A percentile compares a stretch with the other conserved stretches of the same genome.
These are phyloP conservation scores for Candida chauliodis DNA, from an alignment of 805 yeast species.

Conservation along the genomic window DNA sequence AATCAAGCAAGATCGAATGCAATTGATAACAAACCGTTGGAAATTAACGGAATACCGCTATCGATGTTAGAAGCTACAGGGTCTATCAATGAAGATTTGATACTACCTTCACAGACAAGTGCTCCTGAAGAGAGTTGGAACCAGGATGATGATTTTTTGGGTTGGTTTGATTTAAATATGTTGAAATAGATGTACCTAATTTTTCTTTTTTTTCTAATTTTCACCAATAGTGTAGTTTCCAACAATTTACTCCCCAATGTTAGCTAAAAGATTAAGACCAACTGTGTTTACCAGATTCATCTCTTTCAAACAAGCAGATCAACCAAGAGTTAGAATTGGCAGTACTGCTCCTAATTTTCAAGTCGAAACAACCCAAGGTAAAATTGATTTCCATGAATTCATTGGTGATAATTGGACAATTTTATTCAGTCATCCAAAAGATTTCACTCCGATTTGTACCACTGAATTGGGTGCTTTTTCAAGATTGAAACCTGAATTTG, in stretches of 20 bases:
- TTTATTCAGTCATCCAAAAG: slow-evolving; percentile 73
- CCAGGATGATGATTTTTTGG: slow-evolving; percentile 79
- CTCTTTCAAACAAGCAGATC: slow-evolving; percentile 34
- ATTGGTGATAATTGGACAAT: slow-evolving; percentile 62
- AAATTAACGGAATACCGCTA: slow-evolving; percentile 66
- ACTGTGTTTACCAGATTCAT: slow-evolving; percentile 15
- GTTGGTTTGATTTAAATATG: slow-evolving; percentile 83
- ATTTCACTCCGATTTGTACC: slow-evolving; percentile 77
- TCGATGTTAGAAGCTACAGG: slow-evolving; percentile 80
- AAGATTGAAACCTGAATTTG: slow-evolving; percentile 65
- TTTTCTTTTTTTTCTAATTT: too few relatives aligned
- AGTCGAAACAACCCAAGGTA: slow-evolving; percentile 61
- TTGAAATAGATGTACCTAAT: slow-evolving; percentile 10
- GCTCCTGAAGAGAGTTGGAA: slow-evolving; percentile 25
- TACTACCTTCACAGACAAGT: slow-evolving; percentile 10
- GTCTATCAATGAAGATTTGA: slow-evolving; percentile 37
- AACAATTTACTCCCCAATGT: not conserved
- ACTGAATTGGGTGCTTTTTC: slow-evolving; percentile 78
- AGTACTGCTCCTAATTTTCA: slow-evolving; percentile 68
- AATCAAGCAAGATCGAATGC: slow-evolving; percentile 56
- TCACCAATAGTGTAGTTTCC: too few relatives aligned
- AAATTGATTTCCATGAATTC: slow-evolving; percentile 60
- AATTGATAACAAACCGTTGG: slow-evolving; percentile 53
- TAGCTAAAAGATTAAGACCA: not conserved
- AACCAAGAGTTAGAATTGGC: slow-evolving; percentile 50